Base-by-base conservation (phyloP, 768 basidiomycete species). In the Trametes cinnabarina region DNA sequence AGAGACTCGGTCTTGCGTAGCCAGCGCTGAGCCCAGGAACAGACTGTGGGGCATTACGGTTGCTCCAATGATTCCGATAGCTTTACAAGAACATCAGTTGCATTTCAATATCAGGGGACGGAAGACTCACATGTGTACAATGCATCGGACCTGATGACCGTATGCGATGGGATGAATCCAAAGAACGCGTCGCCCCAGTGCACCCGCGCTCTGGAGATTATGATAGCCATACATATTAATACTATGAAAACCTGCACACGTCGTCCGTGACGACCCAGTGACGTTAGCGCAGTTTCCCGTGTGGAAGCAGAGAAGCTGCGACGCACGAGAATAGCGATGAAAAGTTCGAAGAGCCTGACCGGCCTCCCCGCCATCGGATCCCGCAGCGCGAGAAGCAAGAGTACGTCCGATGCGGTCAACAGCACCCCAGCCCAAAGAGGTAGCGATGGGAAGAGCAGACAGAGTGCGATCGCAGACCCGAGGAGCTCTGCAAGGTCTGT, bases 21-120 rank as follows among this genome's bases (percentile, higher is more conserved):
- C 87, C 4, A 97, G 82, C 28, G 85, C 83, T 3, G 91, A 92
- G 5, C 94, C 94, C 15, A 97, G 78, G 76, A 90, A 94, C n/a
- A 97, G 77, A 58, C 87, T 88, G 70, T 95, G 94, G 0, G 94
- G 94, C 94, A 95, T 95, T 58, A 94, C 87, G 3, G 92, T 97
- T 1, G 92, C 92, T 28, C 89, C 87, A 1, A 90, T 67, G 48
- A 92, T 85, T 35, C 88, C 88, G 52, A 89, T 82, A 28, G 86
- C 84, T 86, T 49, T 12, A n/a, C n/a, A 30, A 25, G 46, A 28
- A 32, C 11, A 23, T 23, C 22, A 46, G 54, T 35, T 19, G 41
- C 7, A 20, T 48, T 43, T 12, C 42, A n/a, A 55, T 67, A 63
- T 44, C 71, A 71, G 51, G n/a, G 70, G 67, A 4, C 66, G 63